These are phyloP conservation scores for Petrea volubilis DNA, from an alignment of 257 asterid genomes.

Conservation along the genomic window DNA sequence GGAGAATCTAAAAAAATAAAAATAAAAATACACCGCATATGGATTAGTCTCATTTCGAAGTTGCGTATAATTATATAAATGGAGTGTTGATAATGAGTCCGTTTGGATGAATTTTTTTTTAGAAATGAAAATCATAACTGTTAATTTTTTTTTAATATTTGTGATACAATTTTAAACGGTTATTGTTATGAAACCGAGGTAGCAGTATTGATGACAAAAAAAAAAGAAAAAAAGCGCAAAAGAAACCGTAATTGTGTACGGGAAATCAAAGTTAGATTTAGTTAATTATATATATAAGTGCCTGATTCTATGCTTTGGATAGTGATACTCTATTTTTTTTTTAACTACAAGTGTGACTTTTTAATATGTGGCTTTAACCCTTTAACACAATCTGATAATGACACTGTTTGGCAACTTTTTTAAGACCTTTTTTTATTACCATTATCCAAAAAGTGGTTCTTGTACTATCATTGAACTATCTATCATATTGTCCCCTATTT, in stretches of 20 bases:
- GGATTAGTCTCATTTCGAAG: no score
- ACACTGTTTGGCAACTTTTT: conserved; percentile 9
- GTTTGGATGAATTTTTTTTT: no score
- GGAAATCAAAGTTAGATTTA: conserved; percentile 10
- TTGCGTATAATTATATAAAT: no score
- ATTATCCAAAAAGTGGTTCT: background rate
- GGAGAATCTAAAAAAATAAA: no score
- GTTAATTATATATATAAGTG: background rate
- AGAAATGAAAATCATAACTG: no score
- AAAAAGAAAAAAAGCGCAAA: no score
- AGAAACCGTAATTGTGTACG: conserved; percentile 3
- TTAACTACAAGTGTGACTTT: background rate
- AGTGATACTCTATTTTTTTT: background rate
- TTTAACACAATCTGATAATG: background rate
- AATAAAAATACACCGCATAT: no score
- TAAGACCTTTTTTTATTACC: background rate
- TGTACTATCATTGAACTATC: conserved; percentile 11
- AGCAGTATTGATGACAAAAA: no score
- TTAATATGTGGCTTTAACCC: background rate
- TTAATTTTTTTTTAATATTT: no score
- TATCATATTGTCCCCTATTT: background rate
- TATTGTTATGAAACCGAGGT: no score
- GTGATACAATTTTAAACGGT: no score
- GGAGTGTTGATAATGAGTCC: no score
- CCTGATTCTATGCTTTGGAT: conserved; percentile 12